phyloP scores from a whole-genome alignment of 2,329 filamentous ascomycete genomes.

The Plectosphaerella plurivora region DNA sequence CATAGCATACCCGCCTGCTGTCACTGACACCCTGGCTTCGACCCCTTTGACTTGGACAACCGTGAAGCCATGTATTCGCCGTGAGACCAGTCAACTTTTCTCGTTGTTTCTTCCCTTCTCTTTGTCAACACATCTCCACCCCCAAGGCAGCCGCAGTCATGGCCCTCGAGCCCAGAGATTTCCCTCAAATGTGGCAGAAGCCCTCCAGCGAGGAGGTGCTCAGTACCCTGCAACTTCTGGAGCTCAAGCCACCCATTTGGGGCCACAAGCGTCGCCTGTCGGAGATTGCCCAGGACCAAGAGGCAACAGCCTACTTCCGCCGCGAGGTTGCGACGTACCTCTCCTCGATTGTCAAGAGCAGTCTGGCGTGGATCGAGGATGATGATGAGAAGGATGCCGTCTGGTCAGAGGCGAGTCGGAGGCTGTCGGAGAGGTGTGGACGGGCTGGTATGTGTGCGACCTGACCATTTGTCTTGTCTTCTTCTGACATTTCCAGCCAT shows the following conservation, averaged over 20 bases:
- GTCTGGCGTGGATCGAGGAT: constrained; percentile 63
- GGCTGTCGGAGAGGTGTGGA: constrained; percentile 83
- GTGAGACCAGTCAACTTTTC: not conserved
- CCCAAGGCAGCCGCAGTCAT: constrained; percentile 12
- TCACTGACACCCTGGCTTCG: not conserved
- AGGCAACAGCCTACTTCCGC: constrained; percentile 36
- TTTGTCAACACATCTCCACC: not conserved
- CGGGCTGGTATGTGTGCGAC: constrained; percentile 49
- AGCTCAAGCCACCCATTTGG: constrained; percentile 66
- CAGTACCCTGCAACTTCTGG: constrained; percentile 60
- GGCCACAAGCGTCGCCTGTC: constrained; percentile 38
- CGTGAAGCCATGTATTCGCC: too few species aligned
- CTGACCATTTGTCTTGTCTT: not conserved
- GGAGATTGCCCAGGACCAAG: constrained; percentile 35
- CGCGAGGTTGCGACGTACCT: constrained; percentile 61
- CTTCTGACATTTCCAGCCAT: constrained; percentile 33
- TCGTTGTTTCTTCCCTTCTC: not conserved
- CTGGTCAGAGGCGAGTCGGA: constrained; percentile 74
- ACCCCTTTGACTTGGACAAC: too few species aligned
- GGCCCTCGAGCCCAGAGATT: constrained; percentile 45
- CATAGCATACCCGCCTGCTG: not conserved
- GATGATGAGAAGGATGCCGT: constrained; percentile 63
- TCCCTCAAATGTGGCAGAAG: constrained; percentile 78
- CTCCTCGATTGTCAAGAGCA: constrained; percentile 62
- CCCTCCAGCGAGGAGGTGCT: constrained; percentile 64